A percentile compares a stretch with the other conserved stretches of the same genome.
These are phyloP conservation scores for Aspergillus tamarii DNA, from an alignment of 2,329 filamentous ascomycete genomes.

Conservation along the genomic window DNA sequence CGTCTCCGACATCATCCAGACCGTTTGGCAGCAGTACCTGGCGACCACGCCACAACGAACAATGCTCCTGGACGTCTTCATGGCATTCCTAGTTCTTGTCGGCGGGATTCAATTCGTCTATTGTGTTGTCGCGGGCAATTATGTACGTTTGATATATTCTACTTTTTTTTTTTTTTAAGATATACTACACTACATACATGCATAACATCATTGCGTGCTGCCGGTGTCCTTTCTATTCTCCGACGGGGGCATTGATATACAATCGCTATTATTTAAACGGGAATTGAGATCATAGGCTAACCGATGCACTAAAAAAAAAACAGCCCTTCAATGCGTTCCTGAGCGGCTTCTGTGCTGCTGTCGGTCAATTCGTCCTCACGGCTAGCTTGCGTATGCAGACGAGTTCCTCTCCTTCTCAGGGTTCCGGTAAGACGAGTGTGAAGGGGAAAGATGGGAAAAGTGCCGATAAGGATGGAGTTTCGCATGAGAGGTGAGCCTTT, in stretches of 20 bases:
- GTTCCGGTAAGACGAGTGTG: conserved; percentile 54
- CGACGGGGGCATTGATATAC: no score
- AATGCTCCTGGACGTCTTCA: conserved; percentile 88
- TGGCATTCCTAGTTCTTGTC: conserved; percentile 82
- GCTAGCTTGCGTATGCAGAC: conserved; percentile 91
- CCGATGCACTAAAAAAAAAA: not conserved
- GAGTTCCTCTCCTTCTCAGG: conserved; percentile 48
- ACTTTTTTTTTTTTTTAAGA: not conserved
- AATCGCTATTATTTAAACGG: no score
- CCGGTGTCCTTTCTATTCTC: no score
- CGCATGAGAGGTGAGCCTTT: conserved; percentile 45
- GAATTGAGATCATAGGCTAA: no score
- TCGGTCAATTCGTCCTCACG: conserved; percentile 96
- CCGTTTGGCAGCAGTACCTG: conserved; percentile 78
- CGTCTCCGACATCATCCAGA: conserved; percentile 62
- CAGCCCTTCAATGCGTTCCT: conserved; percentile 97
- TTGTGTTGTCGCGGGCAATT: conserved; percentile 89
- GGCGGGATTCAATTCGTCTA: conserved; percentile 93
- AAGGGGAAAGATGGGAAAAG: conserved; percentile 33
- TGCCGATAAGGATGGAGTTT: conserved; percentile 26
- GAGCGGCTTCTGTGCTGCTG: conserved; percentile 88
- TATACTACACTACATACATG: no score
- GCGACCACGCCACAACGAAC: conserved; percentile 83
- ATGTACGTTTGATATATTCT: conserved; percentile 64
- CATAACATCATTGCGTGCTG: no score